These are phyloP conservation scores for Epithele typhae DNA, from an alignment of 768 basidiomycete genomes.

Conservation along the genomic window DNA sequence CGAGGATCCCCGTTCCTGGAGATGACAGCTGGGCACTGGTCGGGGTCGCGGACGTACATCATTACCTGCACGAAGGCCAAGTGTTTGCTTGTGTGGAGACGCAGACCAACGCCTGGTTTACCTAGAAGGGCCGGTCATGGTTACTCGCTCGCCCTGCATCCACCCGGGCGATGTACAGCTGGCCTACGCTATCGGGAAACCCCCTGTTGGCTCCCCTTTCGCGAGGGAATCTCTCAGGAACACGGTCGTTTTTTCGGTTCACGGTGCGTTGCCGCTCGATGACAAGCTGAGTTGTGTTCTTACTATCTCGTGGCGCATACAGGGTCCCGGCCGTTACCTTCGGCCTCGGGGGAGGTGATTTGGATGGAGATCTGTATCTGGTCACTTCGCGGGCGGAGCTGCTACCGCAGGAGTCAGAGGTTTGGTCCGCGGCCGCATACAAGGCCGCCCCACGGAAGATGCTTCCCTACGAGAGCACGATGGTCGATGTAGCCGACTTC, in stretches of 20 bases:
- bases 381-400: slow-evolving; percentile 18
- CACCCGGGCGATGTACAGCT: slow-evolving; percentile 66
- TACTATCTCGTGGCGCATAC: no score
- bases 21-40: slow-evolving; percentile 59
- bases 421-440: slow-evolving; percentile 43
- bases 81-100: slow-evolving; percentile 59
- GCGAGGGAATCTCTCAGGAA: slow-evolving; percentile 49
- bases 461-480: slow-evolving; percentile 45
- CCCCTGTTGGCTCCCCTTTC: slow-evolving; percentile 50
- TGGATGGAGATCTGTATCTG: slow-evolving; percentile 41
- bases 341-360: slow-evolving; percentile 65
- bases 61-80: slow-evolving; percentile 45
- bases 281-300: no score
- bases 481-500: slow-evolving; percentile 65
- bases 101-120: slow-evolving; percentile 35
- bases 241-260: slow-evolving; percentile 59
- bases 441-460: slow-evolving; percentile 40
- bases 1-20: slow-evolving; percentile 58
- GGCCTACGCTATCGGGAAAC: slow-evolving; percentile 52
- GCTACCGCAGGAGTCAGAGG: no score
- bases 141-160: slow-evolving; percentile 63
- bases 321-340: slow-evolving; percentile 55
- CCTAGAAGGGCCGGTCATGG: slow-evolving; percentile 49
- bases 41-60: slow-evolving; percentile 65
- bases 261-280: no score